Evolutionary conservation across 352 stramenopile species (phyloP), one percentile per base, ranked within the genome.

Genomic region (Phytophthora citrophthora): DNA sequence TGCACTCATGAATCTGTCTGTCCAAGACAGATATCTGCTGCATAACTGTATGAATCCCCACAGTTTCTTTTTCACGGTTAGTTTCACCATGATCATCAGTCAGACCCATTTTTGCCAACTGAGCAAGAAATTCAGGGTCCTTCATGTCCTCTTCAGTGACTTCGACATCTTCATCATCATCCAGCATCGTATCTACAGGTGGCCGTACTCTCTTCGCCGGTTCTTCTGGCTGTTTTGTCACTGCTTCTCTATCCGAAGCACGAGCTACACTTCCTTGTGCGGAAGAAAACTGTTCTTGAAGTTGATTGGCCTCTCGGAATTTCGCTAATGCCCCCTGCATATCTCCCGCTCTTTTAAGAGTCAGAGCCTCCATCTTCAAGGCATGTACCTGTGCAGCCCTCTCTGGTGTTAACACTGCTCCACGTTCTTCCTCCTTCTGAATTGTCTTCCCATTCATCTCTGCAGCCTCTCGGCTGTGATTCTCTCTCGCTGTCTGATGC

Each of bases 61-160:
- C 13, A 41, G 24, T 16, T 43, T 31, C 39, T 11, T 5, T 15
- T 41, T 26, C 32, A 41, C 5, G 38, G 32, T 16, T 36, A 4
- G 34, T 6, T 3, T 36, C 38, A 9, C 16, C 38, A 13, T 27
- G n/a, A 47, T 76, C 27, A 2, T 65, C 54, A 7, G 60, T 61
- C 31, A 88, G 60, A 9, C 84, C 80, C 50, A 92, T 71, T 13
- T 54, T 57, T 13, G 70, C 72, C 11, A 94, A 57, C 57, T 93
- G 79, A 15, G 83, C 70, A 26, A 91, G 61, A 63, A 80, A 91
- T 29, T 85, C 80, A 2, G 86, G 86, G 40, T 94, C 71, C 26
- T 81, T 45, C 82, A 94, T 89, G 40, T 94, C 86, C 36, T 90
- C 82, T 15, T 93, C 86, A 15, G 86, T 93, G 31, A 93, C 81